Base-by-base conservation (phyloP, 768 basidiomycete genomes). In the Butyriboletus loyo region DNA sequence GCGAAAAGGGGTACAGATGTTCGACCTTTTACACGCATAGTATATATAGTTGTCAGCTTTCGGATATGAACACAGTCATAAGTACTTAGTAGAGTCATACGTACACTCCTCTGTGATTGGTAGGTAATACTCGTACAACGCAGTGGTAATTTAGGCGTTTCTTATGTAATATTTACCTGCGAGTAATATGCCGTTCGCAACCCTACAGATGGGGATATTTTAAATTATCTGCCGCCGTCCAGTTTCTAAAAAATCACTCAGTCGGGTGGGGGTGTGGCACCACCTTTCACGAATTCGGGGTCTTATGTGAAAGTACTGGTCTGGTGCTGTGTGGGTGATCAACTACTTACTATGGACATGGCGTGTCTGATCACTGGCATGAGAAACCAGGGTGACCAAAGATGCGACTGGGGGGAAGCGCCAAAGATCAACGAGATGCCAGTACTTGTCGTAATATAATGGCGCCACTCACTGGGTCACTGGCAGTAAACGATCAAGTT, bases 1-100 rank as follows among this genome's bases (percentile, higher is more conserved):
- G 64, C 58, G 65, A 59, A 54, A 65, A 46, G 63, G 75, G 55
- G 0, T 75, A 75, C 25, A 61, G 59, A 46, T 95, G 92, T n/a
- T n/a, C n/a, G 40, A n/a, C 10, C 25, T n/a, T 43, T 42, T 25
- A 17, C 19, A 38, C n/a, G 9, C 25, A 19, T 21, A 21, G 25
- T 32, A 45, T 31, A n/a, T n/a, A n/a, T n/a, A n/a, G n/a, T n/a
- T 17, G 47, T 19, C 21, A 7, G 28, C 38, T 34, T 17, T 41
- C 56, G 39, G 54, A 60, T 14, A 60, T 50, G 48, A 49, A 59
- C 2, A 5, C 10, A 32, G 21, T 40, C 37, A 5, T 35, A 8
- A n/a, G n/a, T n/a, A n/a, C n/a, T n/a, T n/a, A n/a, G n/a, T n/a
- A n/a, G n/a, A n/a, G n/a, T n/a, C n/a, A n/a, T n/a, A n/a, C 32